Percentiles rank a stretch among this genome's conserved stretches.
Conservation (phyloP, 129 eudicot species). For the Flaveria trinervia region DNA sequence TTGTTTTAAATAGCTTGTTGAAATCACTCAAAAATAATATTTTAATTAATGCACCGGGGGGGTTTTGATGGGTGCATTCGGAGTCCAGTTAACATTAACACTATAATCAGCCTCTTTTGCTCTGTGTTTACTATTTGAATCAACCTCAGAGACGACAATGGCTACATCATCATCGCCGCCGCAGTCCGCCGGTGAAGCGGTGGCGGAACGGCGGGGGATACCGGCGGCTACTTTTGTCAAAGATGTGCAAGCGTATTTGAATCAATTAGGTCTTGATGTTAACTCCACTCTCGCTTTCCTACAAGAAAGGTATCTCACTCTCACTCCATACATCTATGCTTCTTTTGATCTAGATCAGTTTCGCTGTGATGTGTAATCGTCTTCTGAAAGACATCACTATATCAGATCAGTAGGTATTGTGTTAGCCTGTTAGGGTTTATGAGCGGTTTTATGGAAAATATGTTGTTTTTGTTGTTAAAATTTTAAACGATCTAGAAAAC, state of each 20-base stretch:
- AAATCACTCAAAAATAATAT: too few relatives aligned
- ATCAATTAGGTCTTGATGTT: constrained; percentile 75
- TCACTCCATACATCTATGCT: not conserved
- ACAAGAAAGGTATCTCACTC: constrained; percentile 68
- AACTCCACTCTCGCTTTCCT: constrained; percentile 79
- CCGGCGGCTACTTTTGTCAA: constrained; percentile 86
- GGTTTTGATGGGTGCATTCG: too few relatives aligned
- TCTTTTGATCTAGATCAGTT: not conserved
- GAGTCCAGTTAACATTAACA: too few relatives aligned
- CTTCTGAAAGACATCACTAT: not conserved
- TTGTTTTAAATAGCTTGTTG: too few relatives aligned
- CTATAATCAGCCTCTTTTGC: not conserved
- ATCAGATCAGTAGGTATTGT: constrained; percentile 15
- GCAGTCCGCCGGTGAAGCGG: constrained; percentile 28
- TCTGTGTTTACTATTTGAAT: not conserved
- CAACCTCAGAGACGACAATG: constrained; percentile 24
- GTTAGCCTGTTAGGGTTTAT: constrained; percentile 38
- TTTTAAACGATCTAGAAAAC: not conserved
- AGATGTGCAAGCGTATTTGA: constrained; percentile 78
- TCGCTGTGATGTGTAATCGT: not conserved
- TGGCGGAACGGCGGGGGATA: constrained; percentile 74
- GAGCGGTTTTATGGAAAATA: not conserved
- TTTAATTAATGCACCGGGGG: too few relatives aligned
- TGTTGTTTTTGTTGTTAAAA: not conserved
- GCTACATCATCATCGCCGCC: constrained; percentile 50